These are phyloP conservation scores for Hypoxylon sp. DNA, from an alignment of 2,329 filamentous ascomycete species.

Conservation along the genomic window DNA sequence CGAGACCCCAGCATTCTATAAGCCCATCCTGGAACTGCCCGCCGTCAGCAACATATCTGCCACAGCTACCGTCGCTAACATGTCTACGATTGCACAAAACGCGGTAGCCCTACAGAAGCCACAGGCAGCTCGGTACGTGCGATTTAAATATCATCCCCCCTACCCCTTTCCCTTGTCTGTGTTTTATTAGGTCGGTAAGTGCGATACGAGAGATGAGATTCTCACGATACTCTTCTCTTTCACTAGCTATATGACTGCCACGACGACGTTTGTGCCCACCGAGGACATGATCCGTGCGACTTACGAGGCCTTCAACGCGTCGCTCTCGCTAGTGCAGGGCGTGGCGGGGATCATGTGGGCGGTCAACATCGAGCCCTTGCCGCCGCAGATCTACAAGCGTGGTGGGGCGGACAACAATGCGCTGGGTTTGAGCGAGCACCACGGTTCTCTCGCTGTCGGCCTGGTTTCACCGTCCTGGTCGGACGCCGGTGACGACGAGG, in stretches of 20 bases:
- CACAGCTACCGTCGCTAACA: neutral
- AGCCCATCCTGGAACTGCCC: neutral
- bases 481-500: neutral
- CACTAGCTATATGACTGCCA: constrained; percentile 31
- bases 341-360: constrained; percentile 37
- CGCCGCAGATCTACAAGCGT: constrained; percentile 39
- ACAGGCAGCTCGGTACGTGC: constrained; percentile 1
- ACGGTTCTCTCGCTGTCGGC: neutral
- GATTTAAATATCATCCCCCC: neutral
- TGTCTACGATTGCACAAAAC: constrained; percentile 1
- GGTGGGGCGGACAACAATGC: constrained; percentile 26
- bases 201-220: no score
- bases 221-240: no score
- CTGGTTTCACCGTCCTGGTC: constrained; percentile 3
- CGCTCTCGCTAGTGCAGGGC: constrained; percentile 16
- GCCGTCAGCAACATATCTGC: neutral
- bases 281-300: constrained; percentile 35
- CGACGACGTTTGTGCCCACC: constrained; percentile 34
- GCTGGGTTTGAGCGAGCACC: constrained; percentile 29
- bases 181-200: no score
- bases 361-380: constrained; percentile 38
- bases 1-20: neutral
- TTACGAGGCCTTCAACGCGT: constrained; percentile 30
- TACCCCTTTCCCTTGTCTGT: no score
- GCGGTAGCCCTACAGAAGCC: neutral